A percentile compares a stretch with the other conserved stretches of the same genome.
Conservation (phyloP, 805 yeast species). For the Barnettozyma pratensis region DNA sequence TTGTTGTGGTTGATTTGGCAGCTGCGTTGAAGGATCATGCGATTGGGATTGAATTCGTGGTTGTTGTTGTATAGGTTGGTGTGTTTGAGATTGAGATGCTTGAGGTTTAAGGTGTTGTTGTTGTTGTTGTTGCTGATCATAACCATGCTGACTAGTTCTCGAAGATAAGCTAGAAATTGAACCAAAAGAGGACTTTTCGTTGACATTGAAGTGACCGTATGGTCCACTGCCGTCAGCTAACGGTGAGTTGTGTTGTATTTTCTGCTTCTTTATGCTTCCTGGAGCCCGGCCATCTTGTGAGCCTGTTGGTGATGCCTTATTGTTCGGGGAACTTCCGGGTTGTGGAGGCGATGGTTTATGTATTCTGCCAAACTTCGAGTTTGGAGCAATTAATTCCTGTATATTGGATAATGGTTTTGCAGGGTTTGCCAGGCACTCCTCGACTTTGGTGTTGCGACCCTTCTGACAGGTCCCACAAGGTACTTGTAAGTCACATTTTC, state of each 20-base stretch:
- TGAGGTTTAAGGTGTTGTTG: not conserved
- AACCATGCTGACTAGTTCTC: no score
- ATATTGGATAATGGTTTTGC: conserved; percentile 20
- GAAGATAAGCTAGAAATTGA: no score
- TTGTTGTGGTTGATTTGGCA: not conserved
- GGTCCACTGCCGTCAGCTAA: not conserved
- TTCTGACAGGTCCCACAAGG: conserved; percentile 25
- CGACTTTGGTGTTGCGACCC: conserved; percentile 20
- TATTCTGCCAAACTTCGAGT: conserved; percentile 20
- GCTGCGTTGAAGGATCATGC: no score
- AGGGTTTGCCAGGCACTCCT: conserved; percentile 23
- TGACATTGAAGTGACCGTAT: conserved; percentile 11
- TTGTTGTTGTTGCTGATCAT: not conserved
- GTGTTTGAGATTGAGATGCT: not conserved
- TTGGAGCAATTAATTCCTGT: conserved; percentile 21
- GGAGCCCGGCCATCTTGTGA: not conserved
- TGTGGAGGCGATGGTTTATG: conserved; percentile 9
- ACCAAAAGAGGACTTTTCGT: not conserved
- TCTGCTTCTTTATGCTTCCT: not conserved
- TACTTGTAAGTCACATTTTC: conserved; percentile 24
- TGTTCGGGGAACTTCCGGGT: not conserved
- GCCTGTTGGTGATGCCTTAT: not conserved
- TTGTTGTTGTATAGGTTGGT: conserved; percentile 4
- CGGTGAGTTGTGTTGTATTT: not conserved
- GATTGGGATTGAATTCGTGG: conserved; percentile 2